These are phyloP conservation scores for Colletotrichum musicola DNA, from an alignment of 2,329 filamentous ascomycete genomes.

Conservation along the genomic window DNA sequence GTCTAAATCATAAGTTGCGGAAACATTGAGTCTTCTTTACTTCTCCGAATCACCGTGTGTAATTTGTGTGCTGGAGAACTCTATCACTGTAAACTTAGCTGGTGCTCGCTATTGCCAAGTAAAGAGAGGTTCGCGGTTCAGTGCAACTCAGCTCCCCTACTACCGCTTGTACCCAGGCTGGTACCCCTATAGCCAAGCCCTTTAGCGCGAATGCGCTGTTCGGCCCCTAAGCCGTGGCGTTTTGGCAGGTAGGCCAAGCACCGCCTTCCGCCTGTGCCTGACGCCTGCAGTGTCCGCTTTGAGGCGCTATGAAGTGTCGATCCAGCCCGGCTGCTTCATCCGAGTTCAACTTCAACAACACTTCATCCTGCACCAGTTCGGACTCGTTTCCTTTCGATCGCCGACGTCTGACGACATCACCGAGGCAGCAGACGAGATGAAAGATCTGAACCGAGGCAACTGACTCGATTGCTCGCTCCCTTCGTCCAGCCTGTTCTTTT, in stretches of 20 bases:
- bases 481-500: neutral
- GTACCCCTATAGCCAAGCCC: constrained; percentile 22
- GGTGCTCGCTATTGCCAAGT: neutral
- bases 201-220: constrained; percentile 21
- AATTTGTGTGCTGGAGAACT: neutral
- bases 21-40: too few species aligned
- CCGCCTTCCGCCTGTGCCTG: neutral
- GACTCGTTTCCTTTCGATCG: constrained; percentile 12
- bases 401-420: neutral
- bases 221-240: constrained; percentile 12
- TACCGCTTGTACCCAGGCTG: neutral
- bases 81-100: constrained; percentile 22
- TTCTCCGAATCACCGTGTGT: too few species aligned
- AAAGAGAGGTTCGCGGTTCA: too few species aligned
- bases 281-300: constrained; percentile 17
- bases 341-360: constrained; percentile 22
- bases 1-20: too few species aligned
- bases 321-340: constrained; percentile 29
- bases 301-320: constrained; percentile 30
- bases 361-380: constrained; percentile 13
- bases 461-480: neutral
- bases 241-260: neutral
- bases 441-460: constrained; percentile 6
- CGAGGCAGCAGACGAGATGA: neutral
- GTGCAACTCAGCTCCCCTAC: too few species aligned